These are phyloP conservation scores for Cyberlindnera suaveolens DNA, from an alignment of 805 yeast genomes.

Conservation along the genomic window DNA sequence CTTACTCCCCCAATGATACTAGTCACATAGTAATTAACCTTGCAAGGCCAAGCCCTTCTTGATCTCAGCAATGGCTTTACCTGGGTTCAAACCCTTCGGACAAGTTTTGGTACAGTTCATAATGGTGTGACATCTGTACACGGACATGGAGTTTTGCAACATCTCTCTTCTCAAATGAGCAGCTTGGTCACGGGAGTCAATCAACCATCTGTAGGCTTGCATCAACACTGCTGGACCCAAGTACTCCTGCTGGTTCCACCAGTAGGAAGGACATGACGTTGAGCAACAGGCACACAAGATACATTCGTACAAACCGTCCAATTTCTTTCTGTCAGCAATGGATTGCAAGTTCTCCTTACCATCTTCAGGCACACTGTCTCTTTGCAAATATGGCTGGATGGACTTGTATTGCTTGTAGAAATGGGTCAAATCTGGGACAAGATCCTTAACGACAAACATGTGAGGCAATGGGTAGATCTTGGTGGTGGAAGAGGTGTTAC, in stretches of 20 bases:
- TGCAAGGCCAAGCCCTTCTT: conserved; percentile 76
- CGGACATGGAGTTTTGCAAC: conserved; percentile 94
- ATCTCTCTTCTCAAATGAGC: conserved; percentile 71
- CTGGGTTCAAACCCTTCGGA: conserved; percentile 98
- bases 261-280: conserved; percentile 97
- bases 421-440: conserved; percentile 96
- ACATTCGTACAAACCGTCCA: conserved; percentile 97
- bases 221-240: conserved; percentile 97
- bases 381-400: conserved; percentile 93
- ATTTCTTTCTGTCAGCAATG: conserved; percentile 87
- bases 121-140: conserved; percentile 98
- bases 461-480: conserved; percentile 97
- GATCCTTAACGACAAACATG: conserved; percentile 94
- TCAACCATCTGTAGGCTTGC: conserved; percentile 99
- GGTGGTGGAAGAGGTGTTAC: conserved; percentile 62
- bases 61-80: conserved; percentile 94
- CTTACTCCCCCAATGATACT: background rate
- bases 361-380: conserved; percentile 68
- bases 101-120: conserved; percentile 98
- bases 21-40: background rate
- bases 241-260: conserved; percentile 99
- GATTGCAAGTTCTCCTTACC: conserved; percentile 92
- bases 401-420: conserved; percentile 98
- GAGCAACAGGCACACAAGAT: conserved; percentile 98
- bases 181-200: conserved; percentile 95